These are phyloP conservation scores for Venturia asperata DNA, from an alignment of 2,329 filamentous ascomycete genomes.

Conservation along the genomic window DNA sequence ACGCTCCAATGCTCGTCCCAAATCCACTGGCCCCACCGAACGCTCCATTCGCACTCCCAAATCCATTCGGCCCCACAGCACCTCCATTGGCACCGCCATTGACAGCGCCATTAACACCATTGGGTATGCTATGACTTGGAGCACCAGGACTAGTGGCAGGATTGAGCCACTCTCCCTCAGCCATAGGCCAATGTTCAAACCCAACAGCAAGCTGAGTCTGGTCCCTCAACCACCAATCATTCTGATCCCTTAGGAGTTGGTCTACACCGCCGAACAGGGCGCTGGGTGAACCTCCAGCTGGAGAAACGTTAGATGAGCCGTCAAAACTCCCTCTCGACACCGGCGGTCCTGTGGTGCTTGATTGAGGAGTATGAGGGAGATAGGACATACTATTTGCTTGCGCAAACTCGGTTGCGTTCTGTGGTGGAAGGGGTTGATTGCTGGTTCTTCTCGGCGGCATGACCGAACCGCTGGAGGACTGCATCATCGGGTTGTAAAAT, in stretches of 20 bases:
- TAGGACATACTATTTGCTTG: slow-evolving; percentile 24
- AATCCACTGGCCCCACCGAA: slow-evolving; percentile 18
- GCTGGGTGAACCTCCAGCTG: slow-evolving; percentile 37
- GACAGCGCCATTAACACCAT: slow-evolving; percentile 18
- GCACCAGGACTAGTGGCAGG: slow-evolving; percentile 19
- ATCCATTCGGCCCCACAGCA: slow-evolving; percentile 22
- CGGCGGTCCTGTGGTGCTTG: slow-evolving; percentile 14
- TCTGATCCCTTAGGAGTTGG: slow-evolving; percentile 54
- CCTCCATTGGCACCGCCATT: slow-evolving; percentile 16
- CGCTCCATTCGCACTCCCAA: slow-evolving; percentile 25
- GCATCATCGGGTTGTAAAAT: slow-evolving; percentile 7
- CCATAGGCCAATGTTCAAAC: slow-evolving; percentile 51
- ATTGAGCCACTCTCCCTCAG: slow-evolving; percentile 16
- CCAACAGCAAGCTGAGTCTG: slow-evolving; percentile 54
- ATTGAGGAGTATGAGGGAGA: slow-evolving; percentile 13
- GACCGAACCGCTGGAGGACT: slow-evolving; percentile 18
- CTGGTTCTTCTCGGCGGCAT: slow-evolving; percentile 11
- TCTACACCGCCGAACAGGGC: slow-evolving; percentile 55
- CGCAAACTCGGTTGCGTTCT: slow-evolving; percentile 25
- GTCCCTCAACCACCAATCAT: slow-evolving; percentile 56
- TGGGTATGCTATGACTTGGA: slow-evolving; percentile 8
- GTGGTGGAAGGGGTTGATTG: slow-evolving; percentile 24
- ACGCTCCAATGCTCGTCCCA: slow-evolving; percentile 26
- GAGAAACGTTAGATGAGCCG: slow-evolving; percentile 20
- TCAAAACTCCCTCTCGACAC: slow-evolving; percentile 24